These are phyloP conservation scores for Trapa incisa DNA, from an alignment of 345 rosid species.

Conservation along the genomic window DNA sequence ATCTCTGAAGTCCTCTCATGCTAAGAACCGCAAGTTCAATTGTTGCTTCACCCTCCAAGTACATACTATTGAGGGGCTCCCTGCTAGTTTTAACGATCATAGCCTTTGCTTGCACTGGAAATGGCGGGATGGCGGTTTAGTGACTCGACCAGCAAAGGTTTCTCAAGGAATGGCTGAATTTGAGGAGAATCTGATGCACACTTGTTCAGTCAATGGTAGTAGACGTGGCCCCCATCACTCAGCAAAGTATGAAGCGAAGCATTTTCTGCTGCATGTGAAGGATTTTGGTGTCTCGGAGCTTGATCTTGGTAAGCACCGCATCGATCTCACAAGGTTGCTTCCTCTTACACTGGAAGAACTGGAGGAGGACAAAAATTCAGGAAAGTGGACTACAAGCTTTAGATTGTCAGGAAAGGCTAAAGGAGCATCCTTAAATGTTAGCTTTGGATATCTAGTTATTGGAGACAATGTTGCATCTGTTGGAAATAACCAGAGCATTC, in stretches of 20 bases:
- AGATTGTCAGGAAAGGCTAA: constrained; percentile 68
- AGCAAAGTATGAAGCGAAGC: constrained; percentile 90
- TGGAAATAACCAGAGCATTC: constrained; percentile 23
- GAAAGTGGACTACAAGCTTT: constrained; percentile 88
- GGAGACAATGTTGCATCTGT: constrained; percentile 30
- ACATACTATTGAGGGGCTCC: constrained; percentile 58
- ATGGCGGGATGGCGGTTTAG: constrained; percentile 59
- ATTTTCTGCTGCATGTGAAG: constrained; percentile 67
- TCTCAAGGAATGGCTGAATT: constrained; percentile 52
- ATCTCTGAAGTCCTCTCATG: constrained; percentile 66
- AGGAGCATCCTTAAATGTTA: constrained; percentile 65
- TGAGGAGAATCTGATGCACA: constrained; percentile 59
- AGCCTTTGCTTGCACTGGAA: constrained; percentile 74
- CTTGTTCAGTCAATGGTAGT: constrained; percentile 68
- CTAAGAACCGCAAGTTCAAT: constrained; percentile 48
- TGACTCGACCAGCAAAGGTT: constrained; percentile 57
- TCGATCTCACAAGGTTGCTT: constrained; percentile 81
- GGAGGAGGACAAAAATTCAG: constrained; percentile 81
- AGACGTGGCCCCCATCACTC: constrained; percentile 79
- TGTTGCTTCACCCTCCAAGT: constrained; percentile 78
- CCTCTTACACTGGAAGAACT: constrained; percentile 92
- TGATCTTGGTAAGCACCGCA: constrained; percentile 92
- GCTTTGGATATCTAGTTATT: constrained; percentile 69
- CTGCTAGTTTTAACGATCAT: constrained; percentile 35
- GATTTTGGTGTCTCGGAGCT: constrained; percentile 47